Evolutionary conservation across 2,329 filamentous ascomycete species (phyloP).

Genomic region (Nigrograna mackinnonii): DNA sequence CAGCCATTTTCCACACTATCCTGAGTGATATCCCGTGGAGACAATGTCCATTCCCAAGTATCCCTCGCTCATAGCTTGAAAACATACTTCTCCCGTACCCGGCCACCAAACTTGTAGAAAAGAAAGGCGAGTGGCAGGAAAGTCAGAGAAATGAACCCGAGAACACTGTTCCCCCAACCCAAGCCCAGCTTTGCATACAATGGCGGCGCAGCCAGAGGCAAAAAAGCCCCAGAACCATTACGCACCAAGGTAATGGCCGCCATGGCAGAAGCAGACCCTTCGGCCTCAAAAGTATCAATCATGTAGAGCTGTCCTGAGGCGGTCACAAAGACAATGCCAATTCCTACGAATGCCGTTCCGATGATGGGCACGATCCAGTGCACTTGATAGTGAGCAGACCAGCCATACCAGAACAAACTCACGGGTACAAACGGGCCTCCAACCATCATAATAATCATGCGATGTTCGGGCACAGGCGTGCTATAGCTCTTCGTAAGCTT

Average conservation of each 20-base stretch:
- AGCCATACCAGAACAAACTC: conserved; percentile 53
- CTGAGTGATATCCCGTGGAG: no score
- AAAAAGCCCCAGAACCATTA: conserved; percentile 18
- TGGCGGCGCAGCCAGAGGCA: conserved; percentile 19
- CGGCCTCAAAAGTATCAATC: conserved; percentile 35
- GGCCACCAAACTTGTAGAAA: conserved; percentile 68
- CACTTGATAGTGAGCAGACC: conserved; percentile 53
- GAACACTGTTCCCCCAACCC: conserved; percentile 48
- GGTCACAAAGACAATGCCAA: conserved; percentile 15
- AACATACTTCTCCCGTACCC: conserved; percentile 18
- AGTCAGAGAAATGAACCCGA: conserved; percentile 69
- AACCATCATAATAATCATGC: conserved; percentile 12
- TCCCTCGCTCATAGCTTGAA: conserved; percentile 24
- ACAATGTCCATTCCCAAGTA: no score
- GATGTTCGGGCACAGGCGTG: conserved; percentile 9
- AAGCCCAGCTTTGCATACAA: conserved; percentile 25
- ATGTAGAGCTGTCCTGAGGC: conserved; percentile 35
- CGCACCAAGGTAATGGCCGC: conserved; percentile 30
- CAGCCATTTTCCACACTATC: no score
- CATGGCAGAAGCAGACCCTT: conserved; percentile 35
- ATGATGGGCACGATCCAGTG: conserved; percentile 57
- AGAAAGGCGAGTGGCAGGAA: conserved; percentile 72
- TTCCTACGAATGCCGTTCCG: conserved; percentile 15
- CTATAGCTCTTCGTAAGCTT: not conserved
- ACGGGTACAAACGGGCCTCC: conserved; percentile 23